Conservation (phyloP, 805 yeast species). For the Candida ovalis region DNA sequence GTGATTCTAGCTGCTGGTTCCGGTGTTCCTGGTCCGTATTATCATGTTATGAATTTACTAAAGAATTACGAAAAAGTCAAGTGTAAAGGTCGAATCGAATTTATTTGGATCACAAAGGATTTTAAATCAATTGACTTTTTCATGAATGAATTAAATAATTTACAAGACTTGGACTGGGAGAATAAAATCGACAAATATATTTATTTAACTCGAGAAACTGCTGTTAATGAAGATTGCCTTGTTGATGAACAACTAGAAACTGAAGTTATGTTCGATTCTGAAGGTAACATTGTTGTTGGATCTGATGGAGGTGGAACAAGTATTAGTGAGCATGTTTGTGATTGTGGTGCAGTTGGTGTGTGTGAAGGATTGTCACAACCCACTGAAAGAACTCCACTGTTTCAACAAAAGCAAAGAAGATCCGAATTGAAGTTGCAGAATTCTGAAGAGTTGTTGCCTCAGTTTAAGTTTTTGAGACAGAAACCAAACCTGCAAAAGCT, state of each 20-base stretch:
- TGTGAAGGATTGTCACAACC: not conserved
- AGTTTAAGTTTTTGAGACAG: not conserved
- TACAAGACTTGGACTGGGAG: constrained; percentile 13
- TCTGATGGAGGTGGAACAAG: not conserved
- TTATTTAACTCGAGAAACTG: constrained; percentile 22
- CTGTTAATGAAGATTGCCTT: not conserved
- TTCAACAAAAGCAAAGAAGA: not conserved
- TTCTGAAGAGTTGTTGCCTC: not conserved
- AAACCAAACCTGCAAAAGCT: not conserved
- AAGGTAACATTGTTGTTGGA: not conserved
- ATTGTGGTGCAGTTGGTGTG: not conserved
- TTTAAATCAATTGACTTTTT: constrained; percentile 42
- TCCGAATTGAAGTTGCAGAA: constrained; percentile 17
- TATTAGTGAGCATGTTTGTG: constrained; percentile 5
- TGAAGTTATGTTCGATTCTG: not conserved
- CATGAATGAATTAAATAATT: constrained; percentile 33
- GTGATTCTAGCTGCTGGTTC: constrained; percentile 54
- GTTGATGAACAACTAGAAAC: not conserved
- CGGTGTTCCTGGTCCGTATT: constrained; percentile 53
- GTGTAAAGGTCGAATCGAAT: constrained; percentile 23
- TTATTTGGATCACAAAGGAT: constrained; percentile 46
- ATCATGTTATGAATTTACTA: constrained; percentile 36
- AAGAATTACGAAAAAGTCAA: constrained; percentile 13
- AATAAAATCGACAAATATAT: constrained; percentile 15
- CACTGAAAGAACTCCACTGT: not conserved